Evolutionary conservation across 371 early-diverging fungal species (phyloP), one percentile per base, ranked within the genome.

Genomic region (Cokeromyces recurvatus): DNA sequence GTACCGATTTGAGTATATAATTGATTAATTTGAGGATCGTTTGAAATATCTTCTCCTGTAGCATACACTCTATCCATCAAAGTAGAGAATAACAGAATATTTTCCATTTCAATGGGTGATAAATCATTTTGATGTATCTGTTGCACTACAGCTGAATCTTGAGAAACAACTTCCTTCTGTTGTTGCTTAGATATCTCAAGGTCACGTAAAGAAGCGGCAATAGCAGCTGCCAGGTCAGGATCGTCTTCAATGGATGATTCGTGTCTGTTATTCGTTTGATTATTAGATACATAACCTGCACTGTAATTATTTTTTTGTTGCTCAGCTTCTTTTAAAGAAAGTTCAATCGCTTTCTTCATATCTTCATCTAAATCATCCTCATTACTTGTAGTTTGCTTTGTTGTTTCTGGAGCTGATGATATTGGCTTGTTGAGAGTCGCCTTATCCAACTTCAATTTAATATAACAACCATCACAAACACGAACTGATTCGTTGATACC

Each of bases 381-480:
- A 29, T 29, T 29, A 8, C 11, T 5, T 5, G 5, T 8, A 11
- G 29, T 11, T 11, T 29, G 29, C 5, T 29, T 29, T 5, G 29
- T 32, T 17, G 38, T 40, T n/a, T n/a, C n/a, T n/a, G n/a, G n/a
- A n/a, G n/a, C n/a, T n/a, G n/a, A n/a, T n/a, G n/a, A n/a, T n/a
- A n/a, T n/a, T n/a, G n/a, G n/a, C n/a, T n/a, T n/a, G n/a, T n/a
- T n/a, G n/a, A n/a, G n/a, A 19, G 43, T 41, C 4, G 49, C 65
- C 34, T 62, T 70, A 11, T 77, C 68, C 48, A 82, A 70, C 46
- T 81, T 85, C 20, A 77, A 62, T 43, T 80, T 81, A 40, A 83
- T 72, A 56, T 82, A 85, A 61, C 98, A 98, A 4, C 86, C 83
- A 62, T 95, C 94, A 59, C 98, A 98, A 5, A 96, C 95, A 25